Percentiles rank a stretch among this genome's conserved stretches.
These are phyloP conservation scores for Epichloe scottii DNA, from an alignment of 2,329 filamentous ascomycete species.

Conservation along the genomic window DNA sequence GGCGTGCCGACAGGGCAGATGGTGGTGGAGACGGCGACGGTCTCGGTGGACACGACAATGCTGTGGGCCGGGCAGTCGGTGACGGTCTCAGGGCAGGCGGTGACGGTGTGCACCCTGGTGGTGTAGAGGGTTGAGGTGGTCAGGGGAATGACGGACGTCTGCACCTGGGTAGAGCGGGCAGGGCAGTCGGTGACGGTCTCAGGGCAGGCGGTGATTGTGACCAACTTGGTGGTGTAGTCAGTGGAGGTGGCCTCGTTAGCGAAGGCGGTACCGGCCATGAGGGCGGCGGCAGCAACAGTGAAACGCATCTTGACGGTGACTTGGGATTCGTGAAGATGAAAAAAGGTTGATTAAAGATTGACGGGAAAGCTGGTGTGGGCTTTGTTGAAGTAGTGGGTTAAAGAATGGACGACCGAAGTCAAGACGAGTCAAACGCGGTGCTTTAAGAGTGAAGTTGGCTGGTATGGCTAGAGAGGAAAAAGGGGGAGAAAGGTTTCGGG, in stretches of 20 bases:
- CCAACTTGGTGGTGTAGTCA: slow-evolving; percentile 44
- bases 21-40: slow-evolving; percentile 26
- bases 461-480: slow-evolving; percentile 29
- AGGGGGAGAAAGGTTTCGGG: slow-evolving; percentile 13
- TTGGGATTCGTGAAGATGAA: slow-evolving; percentile 17
- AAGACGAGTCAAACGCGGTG: slow-evolving; percentile 29
- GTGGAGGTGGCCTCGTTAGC: slow-evolving; percentile 22
- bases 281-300: slow-evolving; percentile 27
- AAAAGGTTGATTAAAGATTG: slow-evolving; percentile 20
- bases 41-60: slow-evolving; percentile 24
- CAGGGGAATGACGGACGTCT: slow-evolving; percentile 26
- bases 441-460: slow-evolving; percentile 25
- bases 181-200: slow-evolving; percentile 51
- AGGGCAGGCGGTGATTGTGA: slow-evolving; percentile 50
- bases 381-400: slow-evolving; percentile 19
- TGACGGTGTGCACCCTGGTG: slow-evolving; percentile 49
- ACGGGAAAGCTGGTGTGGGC: slow-evolving; percentile 17
- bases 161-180: slow-evolving; percentile 25
- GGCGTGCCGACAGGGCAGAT: slow-evolving; percentile 24
- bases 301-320: slow-evolving; percentile 48
- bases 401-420: slow-evolving; percentile 49
- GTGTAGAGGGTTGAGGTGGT: slow-evolving; percentile 44
- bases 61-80: slow-evolving; percentile 45
- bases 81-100: slow-evolving; percentile 47
- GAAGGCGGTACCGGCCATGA: slow-evolving; percentile 29